These are phyloP conservation scores for Rhodotorula babjevae DNA, from an alignment of 768 basidiomycete species.

Conservation along the genomic window DNA sequence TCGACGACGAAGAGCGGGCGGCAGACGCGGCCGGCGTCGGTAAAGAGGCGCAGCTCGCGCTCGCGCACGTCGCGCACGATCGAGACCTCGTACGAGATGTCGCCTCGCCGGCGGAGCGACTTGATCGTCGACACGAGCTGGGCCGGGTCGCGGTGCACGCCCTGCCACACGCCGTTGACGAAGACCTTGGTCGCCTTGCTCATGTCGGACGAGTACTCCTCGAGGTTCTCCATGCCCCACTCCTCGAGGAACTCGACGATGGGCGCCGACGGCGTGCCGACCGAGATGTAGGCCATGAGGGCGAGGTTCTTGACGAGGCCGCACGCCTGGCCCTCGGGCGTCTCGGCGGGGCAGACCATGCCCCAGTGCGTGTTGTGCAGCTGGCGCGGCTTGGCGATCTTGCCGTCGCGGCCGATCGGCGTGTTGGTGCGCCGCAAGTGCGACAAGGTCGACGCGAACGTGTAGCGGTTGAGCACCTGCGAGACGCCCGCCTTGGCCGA, in stretches of 20 bases:
- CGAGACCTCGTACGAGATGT: conserved; percentile 91
- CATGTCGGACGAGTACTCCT: conserved; percentile 71
- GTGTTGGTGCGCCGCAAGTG: conserved; percentile 98
- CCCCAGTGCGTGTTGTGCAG: conserved; percentile 99
- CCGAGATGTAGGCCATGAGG: conserved; percentile 95
- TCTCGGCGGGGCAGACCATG: conserved; percentile 99
- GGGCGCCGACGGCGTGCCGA: conserved; percentile 89
- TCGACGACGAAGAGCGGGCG: conserved; percentile 91
- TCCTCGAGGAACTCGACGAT: conserved; percentile 98
- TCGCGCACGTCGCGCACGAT: conserved; percentile 97
- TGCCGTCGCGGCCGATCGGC: conserved; percentile 93
- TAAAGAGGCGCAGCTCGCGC: conserved; percentile 85
- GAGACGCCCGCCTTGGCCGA: conserved; percentile 96
- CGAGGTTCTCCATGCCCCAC: conserved; percentile 92
- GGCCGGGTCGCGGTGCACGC: conserved; percentile 90
- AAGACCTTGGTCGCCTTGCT: conserved; percentile 75
- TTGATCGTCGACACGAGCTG: conserved; percentile 89
- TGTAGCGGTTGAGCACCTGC: conserved; percentile 96
- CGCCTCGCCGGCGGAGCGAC: conserved; percentile 83
- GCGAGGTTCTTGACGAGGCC: conserved; percentile 98
- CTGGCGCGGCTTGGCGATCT: conserved; percentile 98
- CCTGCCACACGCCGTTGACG: conserved; percentile 99
- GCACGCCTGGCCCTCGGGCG: conserved; percentile 98
- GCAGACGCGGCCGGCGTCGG: conserved; percentile 93
- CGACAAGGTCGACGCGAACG: conserved; percentile 95